A percentile compares a stretch with the other conserved stretches of the same genome.
Conservation (phyloP, 108 stramenopile genomes). For the Halocafeteria seosinensis region DNA sequence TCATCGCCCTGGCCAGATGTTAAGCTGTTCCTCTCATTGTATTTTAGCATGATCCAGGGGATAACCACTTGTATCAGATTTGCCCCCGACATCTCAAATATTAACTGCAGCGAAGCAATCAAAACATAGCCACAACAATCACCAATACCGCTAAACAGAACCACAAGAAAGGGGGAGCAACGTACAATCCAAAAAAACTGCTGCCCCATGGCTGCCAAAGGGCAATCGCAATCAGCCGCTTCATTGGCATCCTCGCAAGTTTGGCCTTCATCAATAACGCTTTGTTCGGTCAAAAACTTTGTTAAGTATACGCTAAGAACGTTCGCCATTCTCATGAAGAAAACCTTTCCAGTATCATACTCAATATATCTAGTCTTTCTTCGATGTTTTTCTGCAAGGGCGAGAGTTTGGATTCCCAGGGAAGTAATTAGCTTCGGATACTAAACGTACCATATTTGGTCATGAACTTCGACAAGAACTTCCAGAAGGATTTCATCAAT, state of each 20-base stretch:
- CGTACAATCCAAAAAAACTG: conserved; percentile 3
- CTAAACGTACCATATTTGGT: no score
- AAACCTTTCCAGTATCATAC: not conserved
- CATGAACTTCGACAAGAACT: not conserved
- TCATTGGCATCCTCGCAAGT: not conserved
- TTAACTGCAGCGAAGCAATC: no score
- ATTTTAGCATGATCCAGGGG: not conserved
- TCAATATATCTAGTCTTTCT: not conserved
- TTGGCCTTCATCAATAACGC: not conserved
- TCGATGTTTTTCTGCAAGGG: not conserved
- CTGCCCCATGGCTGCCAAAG: not conserved
- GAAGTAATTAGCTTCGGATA: no score
- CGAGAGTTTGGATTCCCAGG: no score
- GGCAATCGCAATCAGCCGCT: not conserved
- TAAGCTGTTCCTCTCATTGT: no score
- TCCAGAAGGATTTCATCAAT: not conserved
- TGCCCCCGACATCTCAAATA: not conserved
- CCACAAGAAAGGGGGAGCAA: no score
- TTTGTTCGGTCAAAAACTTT: not conserved
- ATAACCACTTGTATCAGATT: not conserved
- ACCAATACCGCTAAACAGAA: no score
- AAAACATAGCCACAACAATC: no score
- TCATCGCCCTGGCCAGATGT: not conserved
- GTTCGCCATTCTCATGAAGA: not conserved
- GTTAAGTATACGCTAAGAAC: not conserved